Base-by-base conservation (phyloP, 1,284 basidiomycete genomes). In the Puccinia polysora region DNA sequence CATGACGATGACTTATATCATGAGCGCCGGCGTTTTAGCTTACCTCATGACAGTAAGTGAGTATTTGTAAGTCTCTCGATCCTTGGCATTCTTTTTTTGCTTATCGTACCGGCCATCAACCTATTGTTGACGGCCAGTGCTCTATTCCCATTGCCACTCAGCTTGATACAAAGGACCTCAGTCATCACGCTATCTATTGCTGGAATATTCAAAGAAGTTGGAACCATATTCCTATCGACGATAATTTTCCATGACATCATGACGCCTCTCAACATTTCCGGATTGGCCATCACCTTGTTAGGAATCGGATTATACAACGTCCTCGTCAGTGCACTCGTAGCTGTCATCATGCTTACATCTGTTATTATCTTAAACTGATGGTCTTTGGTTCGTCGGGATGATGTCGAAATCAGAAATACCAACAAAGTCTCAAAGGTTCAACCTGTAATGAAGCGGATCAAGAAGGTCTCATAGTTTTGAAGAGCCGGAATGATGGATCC, bases 131-230 rank as follows among this genome's bases (percentile, higher is more conserved):
- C 34, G 23, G 50, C 69, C 74, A 30, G 49, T 50, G 1, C 28
- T 45, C 73, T 28, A 12, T 45, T 25, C 30, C 20, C 15, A 40
- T 49, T 23, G 36, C 40, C 25, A 12, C 56, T 50, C 80, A 94
- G 93, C 78, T 91, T 98, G 78, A 91, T 98, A 74, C 90, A 95
- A 80, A 86, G 95, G 36, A 89, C 92, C 0, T 94, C 94, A 15
- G 88, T 97, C 55, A 89, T 98, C 28, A 96, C 95, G 0, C 89
- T 98, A 86, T 94, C 91, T 2, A 94, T 98, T 74, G 94, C 94
- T 45, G 95, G 95, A 2, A 97, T 98, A 77, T 95, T 95, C 74
- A 98, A 98, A 79, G 95, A 98, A 81, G 92, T 97, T 52, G 86
- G 91, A 28, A 97, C 95, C 3, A 97, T 98, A 80, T 87, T 88